A percentile compares a stretch with the other conserved stretches of the same genome.
phyloP scores from a whole-genome alignment of 257 asterid genomes.

The Avicennia marina region DNA sequence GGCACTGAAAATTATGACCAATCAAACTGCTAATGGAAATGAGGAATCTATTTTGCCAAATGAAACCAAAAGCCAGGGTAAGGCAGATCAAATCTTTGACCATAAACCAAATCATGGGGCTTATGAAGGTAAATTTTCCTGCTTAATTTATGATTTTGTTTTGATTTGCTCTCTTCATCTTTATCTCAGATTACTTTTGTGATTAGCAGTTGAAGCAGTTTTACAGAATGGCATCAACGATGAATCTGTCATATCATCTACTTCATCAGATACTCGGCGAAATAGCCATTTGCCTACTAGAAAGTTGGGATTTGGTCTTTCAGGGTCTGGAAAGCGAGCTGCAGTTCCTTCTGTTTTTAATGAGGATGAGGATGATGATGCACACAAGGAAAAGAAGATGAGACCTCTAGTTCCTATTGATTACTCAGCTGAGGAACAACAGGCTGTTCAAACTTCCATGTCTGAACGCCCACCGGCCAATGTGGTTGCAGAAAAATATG shows the following conservation, averaged over 20 bases:
- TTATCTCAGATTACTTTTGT: conserved; percentile 17
- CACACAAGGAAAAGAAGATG: conserved; percentile 94
- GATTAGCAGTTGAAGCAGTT: conserved; percentile 49
- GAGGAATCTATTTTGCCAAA: conserved; percentile 35
- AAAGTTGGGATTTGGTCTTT: conserved; percentile 91
- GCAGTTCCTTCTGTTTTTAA: conserved; percentile 86
- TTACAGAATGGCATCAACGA: conserved; percentile 56
- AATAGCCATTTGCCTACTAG: conserved; percentile 56
- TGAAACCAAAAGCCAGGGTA: conserved; percentile 37
- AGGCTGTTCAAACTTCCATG: conserved; percentile 40
- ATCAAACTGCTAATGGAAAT: conserved; percentile 37
- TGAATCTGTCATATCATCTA: conserved; percentile 34
- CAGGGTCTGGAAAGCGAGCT: conserved; percentile 81
- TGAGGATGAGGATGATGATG: conserved; percentile 93
- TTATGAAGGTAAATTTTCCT: conserved; percentile 31
- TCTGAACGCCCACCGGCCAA: conserved; percentile 53
- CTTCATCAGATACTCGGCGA: conserved; percentile 44
- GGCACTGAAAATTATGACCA: conserved; percentile 38
- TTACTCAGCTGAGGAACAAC: conserved; percentile 84
- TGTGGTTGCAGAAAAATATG: conserved; percentile 63
- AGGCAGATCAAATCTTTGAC: conserved; percentile 38
- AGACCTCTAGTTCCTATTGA: conserved; percentile 97
- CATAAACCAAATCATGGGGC: conserved; percentile 35
- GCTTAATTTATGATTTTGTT: conserved; percentile 9
- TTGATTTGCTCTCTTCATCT: background rate